These are phyloP conservation scores for Fusarium sp. DNA, from an alignment of 2,329 filamentous ascomycete genomes.

Conservation along the genomic window DNA sequence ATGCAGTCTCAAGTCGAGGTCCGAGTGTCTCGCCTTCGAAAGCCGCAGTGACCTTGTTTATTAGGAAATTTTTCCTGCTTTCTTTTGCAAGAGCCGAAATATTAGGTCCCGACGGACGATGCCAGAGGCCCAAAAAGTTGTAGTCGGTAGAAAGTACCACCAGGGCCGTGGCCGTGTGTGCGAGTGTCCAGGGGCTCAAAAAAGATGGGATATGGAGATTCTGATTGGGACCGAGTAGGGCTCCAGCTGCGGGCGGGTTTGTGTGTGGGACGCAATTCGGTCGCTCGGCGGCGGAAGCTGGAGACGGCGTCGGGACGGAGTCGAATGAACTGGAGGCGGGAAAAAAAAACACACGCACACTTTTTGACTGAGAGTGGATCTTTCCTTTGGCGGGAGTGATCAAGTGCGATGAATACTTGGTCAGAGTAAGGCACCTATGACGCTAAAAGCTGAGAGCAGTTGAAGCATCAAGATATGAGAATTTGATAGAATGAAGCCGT, in stretches of 20 bases:
- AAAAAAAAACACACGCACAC: conserved; percentile 28
- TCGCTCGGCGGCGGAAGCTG: conserved; percentile 41
- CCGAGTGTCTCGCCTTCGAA: conserved; percentile 24
- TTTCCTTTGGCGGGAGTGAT: conserved; percentile 10
- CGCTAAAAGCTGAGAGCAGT: neutral
- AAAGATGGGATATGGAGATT: conserved; percentile 32
- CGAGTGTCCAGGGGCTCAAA: conserved; percentile 42
- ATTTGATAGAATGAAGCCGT: neutral
- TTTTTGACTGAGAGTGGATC: conserved; percentile 22
- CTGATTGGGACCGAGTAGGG: conserved; percentile 49
- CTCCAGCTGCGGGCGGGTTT: conserved; percentile 39
- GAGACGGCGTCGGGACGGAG: conserved; percentile 43
- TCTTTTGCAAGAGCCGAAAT: conserved; percentile 32
- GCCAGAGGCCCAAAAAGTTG: conserved; percentile 45
- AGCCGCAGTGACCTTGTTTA: conserved; percentile 23
- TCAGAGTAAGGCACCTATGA: neutral
- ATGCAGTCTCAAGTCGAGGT: conserved; percentile 16
- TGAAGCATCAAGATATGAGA: conserved; percentile 5
- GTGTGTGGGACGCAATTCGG: conserved; percentile 45
- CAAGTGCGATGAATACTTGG: neutral
- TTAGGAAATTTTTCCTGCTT: conserved; percentile 12
- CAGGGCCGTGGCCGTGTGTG: conserved; percentile 38
- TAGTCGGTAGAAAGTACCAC: conserved; percentile 43
- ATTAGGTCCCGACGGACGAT: conserved; percentile 44
- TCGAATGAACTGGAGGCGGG: conserved; percentile 29